phyloP scores from a whole-genome alignment of 805 yeast genomes.

The Metschnikowia colocasiae region DNA sequence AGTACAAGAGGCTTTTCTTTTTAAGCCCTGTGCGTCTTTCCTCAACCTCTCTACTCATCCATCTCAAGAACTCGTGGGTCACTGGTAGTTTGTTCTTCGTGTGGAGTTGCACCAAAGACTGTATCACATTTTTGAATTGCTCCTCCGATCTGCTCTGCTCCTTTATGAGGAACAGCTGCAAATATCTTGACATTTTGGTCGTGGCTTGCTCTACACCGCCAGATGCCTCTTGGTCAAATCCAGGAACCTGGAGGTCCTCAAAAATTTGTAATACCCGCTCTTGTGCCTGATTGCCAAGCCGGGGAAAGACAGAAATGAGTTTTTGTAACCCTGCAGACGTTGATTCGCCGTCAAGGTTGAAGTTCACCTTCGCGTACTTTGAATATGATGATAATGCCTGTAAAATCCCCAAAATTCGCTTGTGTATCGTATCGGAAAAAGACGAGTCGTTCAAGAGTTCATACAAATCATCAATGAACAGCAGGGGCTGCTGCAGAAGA shows the following conservation, averaged over 20 bases:
- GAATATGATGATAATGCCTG: conserved; percentile 41
- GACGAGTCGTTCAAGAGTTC: conserved; percentile 16
- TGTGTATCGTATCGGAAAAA: conserved; percentile 34
- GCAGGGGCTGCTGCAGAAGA: conserved; percentile 18
- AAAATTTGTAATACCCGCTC: conserved; percentile 44
- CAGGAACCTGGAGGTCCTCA: conserved; percentile 37
- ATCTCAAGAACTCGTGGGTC: conserved; percentile 49
- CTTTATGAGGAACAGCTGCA: conserved; percentile 32
- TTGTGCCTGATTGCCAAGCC: conserved; percentile 28
- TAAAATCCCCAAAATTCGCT: conserved; percentile 50
- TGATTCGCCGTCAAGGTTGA: conserved; percentile 16
- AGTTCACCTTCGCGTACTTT: conserved; percentile 29
- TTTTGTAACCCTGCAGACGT: conserved; percentile 20
- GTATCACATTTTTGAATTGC: conserved; percentile 33
- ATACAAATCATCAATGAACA: conserved; percentile 22
- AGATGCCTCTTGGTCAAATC: conserved; percentile 1
- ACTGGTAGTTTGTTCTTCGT: conserved; percentile 24
- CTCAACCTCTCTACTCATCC: conserved; percentile 54
- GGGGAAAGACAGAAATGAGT: conserved; percentile 27
- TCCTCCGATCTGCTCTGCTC: conserved; percentile 28
- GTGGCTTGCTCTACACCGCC: conserved; percentile 21
- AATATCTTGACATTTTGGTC: conserved; percentile 30
- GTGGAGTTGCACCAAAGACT: conserved; percentile 32
- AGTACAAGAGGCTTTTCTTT: conserved; percentile 29
- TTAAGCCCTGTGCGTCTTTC: conserved; percentile 18